Conservation (phyloP, 2,329 filamentous ascomycete genomes). For the Xylariaceae sp. region DNA sequence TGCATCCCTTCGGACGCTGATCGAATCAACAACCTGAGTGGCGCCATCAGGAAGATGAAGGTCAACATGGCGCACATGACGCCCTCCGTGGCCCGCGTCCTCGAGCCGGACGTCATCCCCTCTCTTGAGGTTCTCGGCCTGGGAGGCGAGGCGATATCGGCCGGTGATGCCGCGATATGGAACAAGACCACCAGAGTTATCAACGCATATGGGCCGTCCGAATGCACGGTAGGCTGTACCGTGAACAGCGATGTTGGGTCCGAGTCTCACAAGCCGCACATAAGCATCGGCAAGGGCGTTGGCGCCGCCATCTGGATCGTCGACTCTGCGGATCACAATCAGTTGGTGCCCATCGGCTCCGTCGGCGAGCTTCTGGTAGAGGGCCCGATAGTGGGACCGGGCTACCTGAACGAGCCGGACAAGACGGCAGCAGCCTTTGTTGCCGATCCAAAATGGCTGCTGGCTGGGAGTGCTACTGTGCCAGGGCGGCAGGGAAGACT, state of each 20-base stretch:
- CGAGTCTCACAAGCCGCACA: constrained; percentile 28
- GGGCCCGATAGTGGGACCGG: constrained; percentile 56
- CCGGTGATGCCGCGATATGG: constrained; percentile 44
- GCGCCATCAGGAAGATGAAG: constrained; percentile 38
- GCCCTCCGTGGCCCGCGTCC: constrained; percentile 43
- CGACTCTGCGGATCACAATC: constrained; percentile 41
- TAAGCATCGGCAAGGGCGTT: constrained; percentile 44
- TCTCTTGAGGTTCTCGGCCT: constrained; percentile 43
- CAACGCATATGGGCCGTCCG: constrained; percentile 49
- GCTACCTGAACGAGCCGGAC: constrained; percentile 53
- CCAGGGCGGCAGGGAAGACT: constrained; percentile 39
- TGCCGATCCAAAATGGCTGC: constrained; percentile 47
- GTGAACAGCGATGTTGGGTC: constrained; percentile 40
- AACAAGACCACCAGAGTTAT: constrained; percentile 41
- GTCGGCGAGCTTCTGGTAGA: constrained; percentile 51
- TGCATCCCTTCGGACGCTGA: constrained; percentile 51
- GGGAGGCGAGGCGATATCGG: constrained; percentile 49
- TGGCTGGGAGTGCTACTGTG: constrained; percentile 32
- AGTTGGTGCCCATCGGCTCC: constrained; percentile 42
- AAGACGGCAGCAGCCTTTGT: constrained; percentile 57
- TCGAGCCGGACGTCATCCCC: constrained; percentile 42
- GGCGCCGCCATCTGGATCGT: constrained; percentile 48
- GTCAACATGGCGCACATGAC: constrained; percentile 48
- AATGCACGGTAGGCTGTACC: constrained; percentile 49
- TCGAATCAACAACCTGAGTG: constrained; percentile 45